Evolutionary conservation across 2,329 filamentous ascomycete species (phyloP).

Genomic region (Huntiella savannae): DNA sequence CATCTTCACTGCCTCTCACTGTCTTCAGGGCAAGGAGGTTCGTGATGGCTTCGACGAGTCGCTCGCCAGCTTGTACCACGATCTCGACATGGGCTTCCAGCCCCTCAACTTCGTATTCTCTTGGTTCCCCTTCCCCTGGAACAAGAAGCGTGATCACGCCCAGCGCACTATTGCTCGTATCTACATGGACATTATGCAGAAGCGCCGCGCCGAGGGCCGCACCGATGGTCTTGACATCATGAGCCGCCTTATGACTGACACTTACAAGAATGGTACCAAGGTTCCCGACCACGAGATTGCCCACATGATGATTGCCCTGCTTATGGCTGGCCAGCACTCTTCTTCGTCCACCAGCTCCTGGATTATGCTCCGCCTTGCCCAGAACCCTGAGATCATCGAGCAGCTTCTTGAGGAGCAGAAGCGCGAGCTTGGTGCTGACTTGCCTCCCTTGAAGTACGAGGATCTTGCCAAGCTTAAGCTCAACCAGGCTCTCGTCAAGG

Average conservation of each 20-base stretch:
- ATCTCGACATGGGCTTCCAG: constrained; percentile 77
- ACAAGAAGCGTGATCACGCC: constrained; percentile 60
- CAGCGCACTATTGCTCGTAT: constrained; percentile 64
- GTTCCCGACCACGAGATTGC: constrained; percentile 74
- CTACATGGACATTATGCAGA: constrained; percentile 65
- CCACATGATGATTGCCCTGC: constrained; percentile 83
- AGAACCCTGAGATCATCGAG: constrained; percentile 57
- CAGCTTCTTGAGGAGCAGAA: constrained; percentile 73
- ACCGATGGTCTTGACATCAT: constrained; percentile 57
- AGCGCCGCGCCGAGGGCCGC: constrained; percentile 37
- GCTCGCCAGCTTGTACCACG: constrained; percentile 68
- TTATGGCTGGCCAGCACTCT: constrained; percentile 85
- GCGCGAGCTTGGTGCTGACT: constrained; percentile 49
- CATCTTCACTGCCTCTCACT: constrained; percentile 74
- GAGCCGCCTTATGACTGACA: constrained; percentile 71
- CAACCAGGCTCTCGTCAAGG: constrained; percentile 71
- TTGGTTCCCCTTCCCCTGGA: constrained; percentile 78
- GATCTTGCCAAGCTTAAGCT: constrained; percentile 61
- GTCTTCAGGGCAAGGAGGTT: constrained; percentile 69
- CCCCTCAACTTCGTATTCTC: constrained; percentile 81
- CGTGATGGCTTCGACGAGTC: constrained; percentile 61
- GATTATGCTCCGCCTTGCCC: constrained; percentile 67
- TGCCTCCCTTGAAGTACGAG: constrained; percentile 60
- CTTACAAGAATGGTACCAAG: constrained; percentile 62
- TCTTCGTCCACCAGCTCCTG: constrained; percentile 69